phyloP scores from a whole-genome alignment of 805 yeast species.

The Phaffomyces opuntiae region DNA sequence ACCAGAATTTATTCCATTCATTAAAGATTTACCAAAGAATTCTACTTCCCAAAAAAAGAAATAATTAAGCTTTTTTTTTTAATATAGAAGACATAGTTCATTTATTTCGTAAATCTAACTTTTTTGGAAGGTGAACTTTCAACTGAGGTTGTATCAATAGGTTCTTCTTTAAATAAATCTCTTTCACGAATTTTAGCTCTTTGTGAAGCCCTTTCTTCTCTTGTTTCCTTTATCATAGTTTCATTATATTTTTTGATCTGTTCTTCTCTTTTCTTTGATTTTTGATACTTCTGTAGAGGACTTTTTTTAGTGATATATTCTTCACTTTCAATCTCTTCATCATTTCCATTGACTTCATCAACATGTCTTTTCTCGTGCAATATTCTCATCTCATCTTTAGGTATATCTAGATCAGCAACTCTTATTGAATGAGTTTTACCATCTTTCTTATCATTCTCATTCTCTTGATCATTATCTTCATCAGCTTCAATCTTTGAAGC shows the following conservation, averaged over 20 bases:
- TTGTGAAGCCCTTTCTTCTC: constrained; percentile 6
- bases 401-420: neutral
- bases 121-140: constrained; percentile 8
- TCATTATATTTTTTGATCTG: constrained; percentile 14
- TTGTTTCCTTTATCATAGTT: constrained; percentile 4
- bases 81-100: neutral
- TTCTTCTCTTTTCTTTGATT: constrained; percentile 14
- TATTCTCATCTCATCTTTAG: neutral
- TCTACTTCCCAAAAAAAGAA: constrained; percentile 71
- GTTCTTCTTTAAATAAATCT: neutral
- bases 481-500: neutral
- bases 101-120: constrained; percentile 6
- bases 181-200: constrained; percentile 8
- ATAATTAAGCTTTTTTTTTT: constrained; percentile 7
- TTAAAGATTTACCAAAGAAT: constrained; percentile 89
- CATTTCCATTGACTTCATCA: neutral
- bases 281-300: constrained; percentile 10
- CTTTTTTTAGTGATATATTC: constrained; percentile 12
- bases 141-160: neutral
- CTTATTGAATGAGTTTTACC: neutral
- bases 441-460: neutral
- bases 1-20: constrained; percentile 91
- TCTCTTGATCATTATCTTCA: neutral
- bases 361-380: neutral
- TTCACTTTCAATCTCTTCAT: neutral